Percentiles rank a stretch among this genome's conserved stretches.
phyloP scores from a whole-genome alignment of 176 grass and related monocot species.

The Phoenix dactylifera region DNA sequence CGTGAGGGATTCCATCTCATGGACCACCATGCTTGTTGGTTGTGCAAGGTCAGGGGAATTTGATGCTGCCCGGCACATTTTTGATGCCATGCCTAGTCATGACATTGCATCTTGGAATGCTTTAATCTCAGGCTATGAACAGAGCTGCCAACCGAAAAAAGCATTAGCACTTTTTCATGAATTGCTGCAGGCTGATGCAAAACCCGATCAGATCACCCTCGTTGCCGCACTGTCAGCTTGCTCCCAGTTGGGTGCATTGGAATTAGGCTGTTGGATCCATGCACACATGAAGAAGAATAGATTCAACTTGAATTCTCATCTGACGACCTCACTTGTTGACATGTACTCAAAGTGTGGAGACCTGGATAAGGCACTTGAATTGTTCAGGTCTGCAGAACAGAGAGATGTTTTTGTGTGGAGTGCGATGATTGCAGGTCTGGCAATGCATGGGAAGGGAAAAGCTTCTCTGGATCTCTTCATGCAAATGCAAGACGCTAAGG shows the following conservation, averaged over 20 bases:
- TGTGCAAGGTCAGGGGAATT: constrained; percentile 17
- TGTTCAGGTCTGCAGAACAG: constrained; percentile 22
- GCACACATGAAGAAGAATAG: constrained; percentile 8
- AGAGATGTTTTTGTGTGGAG: constrained; percentile 51
- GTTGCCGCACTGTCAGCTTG: constrained; percentile 41
- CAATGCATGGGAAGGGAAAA: constrained; percentile 25
- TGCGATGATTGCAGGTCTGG: constrained; percentile 49
- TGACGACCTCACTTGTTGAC: constrained; percentile 40
- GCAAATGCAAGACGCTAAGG: constrained; percentile 29
- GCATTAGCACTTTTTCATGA: constrained; percentile 41
- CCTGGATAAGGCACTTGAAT: constrained; percentile 40
- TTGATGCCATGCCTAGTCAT: constrained; percentile 34
- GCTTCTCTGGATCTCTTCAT: constrained; percentile 36
- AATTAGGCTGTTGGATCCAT: constrained; percentile 43
- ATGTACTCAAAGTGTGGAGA: constrained; percentile 45
- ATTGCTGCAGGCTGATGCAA: constrained; percentile 25
- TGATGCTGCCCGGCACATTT: constrained; percentile 22
- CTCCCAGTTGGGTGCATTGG: constrained; percentile 9
- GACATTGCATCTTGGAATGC: constrained; percentile 49
- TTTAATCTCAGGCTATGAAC: constrained; percentile 38
- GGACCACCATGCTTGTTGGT: constrained; percentile 21
- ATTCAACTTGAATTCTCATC: constrained; percentile 21
- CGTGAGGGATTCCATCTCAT: constrained; percentile 11
- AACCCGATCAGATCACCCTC: constrained; percentile 32
- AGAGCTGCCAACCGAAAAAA: constrained; percentile 19